Percentiles rank a stretch among this genome's conserved stretches.
phyloP scores from a whole-genome alignment of 345 rosid species.

The Euphorbia peplus region DNA sequence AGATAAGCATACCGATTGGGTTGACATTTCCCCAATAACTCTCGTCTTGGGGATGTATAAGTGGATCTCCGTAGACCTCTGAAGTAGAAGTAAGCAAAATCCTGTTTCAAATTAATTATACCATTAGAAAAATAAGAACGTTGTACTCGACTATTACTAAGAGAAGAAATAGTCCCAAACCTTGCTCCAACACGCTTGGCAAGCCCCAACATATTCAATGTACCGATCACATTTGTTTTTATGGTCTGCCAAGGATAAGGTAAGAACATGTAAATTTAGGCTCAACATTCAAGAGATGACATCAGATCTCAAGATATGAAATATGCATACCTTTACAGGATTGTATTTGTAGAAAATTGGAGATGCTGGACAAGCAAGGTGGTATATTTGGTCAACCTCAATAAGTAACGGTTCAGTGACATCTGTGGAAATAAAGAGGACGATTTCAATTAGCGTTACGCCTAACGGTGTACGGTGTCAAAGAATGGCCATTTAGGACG shows the following conservation, averaged over 20 bases:
- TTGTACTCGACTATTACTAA: background rate
- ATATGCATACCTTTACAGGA: constrained; percentile 80
- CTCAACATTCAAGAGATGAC: background rate
- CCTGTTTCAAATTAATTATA: constrained; percentile 35
- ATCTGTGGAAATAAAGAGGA: constrained; percentile 40
- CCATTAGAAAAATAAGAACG: background rate
- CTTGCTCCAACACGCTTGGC: constrained; percentile 99
- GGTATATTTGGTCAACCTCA: constrained; percentile 91
- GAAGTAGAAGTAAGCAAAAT: constrained; percentile 94
- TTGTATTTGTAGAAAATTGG: constrained; percentile 97
- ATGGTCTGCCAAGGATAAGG: constrained; percentile 53
- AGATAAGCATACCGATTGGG: constrained; percentile 62
- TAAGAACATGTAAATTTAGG: background rate
- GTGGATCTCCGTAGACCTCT: constrained; percentile 94
- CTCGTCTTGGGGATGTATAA: constrained; percentile 83
- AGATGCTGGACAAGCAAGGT: constrained; percentile 97
- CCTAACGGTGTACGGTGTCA: background rate
- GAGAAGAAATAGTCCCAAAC: constrained; percentile 29
- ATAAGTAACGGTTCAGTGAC: constrained; percentile 85
- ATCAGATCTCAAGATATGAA: background rate
- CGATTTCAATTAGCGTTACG: background rate
- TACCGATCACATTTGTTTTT: constrained; percentile 95
- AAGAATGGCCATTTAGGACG: background rate
- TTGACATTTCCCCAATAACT: constrained; percentile 97
- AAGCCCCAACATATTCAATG: constrained; percentile 92